Percentiles rank a stretch among this genome's conserved stretches.
phyloP scores from a whole-genome alignment of 1,139 yeast species.

The Suhomyces ambrosiae region DNA sequence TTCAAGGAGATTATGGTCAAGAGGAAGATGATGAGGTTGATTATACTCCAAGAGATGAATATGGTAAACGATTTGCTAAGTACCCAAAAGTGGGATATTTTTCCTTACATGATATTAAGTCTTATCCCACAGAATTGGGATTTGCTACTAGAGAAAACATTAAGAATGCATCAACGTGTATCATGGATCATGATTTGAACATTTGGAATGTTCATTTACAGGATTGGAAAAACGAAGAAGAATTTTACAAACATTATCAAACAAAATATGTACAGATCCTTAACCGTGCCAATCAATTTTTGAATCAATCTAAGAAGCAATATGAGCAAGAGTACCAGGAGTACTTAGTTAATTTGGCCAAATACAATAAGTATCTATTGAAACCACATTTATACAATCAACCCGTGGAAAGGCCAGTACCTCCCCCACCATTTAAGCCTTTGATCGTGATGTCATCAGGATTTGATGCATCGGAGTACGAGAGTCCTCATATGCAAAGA shows the following conservation, averaged over 20 bases:
- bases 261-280: conserved; percentile 64
- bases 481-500: conserved; percentile 81
- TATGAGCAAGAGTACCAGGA: conserved; percentile 43
- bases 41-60: conserved; percentile 47
- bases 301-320: conserved; percentile 51
- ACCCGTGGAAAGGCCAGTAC: conserved; percentile 30
- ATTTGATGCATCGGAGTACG: conserved; percentile 86
- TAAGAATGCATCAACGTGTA: conserved; percentile 77
- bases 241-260: conserved; percentile 65
- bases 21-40: conserved; percentile 44
- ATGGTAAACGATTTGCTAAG: conserved; percentile 54
- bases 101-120: conserved; percentile 82
- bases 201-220: conserved; percentile 87
- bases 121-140: conserved; percentile 83
- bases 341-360: conserved; percentile 30
- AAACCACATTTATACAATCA: conserved; percentile 34
- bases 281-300: conserved; percentile 68
- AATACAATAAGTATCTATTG: conserved; percentile 31
- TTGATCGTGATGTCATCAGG: conserved; percentile 80
- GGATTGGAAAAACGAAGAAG: conserved; percentile 62
- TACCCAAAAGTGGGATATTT: conserved; percentile 78
- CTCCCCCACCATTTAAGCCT: conserved; percentile 65
- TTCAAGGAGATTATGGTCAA: conserved; percentile 53
- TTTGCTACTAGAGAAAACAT: conserved; percentile 73
- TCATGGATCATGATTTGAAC: conserved; percentile 76